These are phyloP conservation scores for Apiospora arundinis DNA, from an alignment of 2,329 filamentous ascomycete genomes.

Conservation along the genomic window DNA sequence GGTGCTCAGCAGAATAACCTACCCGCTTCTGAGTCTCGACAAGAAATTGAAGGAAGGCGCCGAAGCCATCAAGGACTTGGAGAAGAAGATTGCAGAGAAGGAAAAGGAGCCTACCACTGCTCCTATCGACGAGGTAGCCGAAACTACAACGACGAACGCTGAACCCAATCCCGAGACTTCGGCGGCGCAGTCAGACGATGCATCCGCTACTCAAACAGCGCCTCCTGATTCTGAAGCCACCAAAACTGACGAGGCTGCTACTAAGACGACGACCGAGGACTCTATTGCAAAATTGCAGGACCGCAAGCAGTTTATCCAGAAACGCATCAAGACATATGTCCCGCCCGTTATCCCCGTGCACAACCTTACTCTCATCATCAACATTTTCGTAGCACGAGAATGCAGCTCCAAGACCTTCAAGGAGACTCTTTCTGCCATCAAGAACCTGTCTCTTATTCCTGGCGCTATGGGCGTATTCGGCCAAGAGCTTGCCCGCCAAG, in stretches of 20 bases:
- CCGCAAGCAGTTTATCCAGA: conserved; percentile 50
- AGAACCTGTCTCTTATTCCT: conserved; percentile 92
- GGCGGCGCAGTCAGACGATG: conserved; percentile 24
- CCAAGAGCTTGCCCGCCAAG: conserved; percentile 88
- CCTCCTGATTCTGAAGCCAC: conserved; percentile 25
- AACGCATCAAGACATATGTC: conserved; percentile 66
- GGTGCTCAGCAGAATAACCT: conserved; percentile 85
- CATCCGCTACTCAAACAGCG: conserved; percentile 26
- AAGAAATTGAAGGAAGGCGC: conserved; percentile 62
- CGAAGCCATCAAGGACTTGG: conserved; percentile 45
- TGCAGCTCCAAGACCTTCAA: conserved; percentile 98
- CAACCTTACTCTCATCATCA: conserved; percentile 92
- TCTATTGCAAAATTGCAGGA: conserved; percentile 43
- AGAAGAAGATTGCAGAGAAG: conserved; percentile 44
- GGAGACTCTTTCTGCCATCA: conserved; percentile 97
- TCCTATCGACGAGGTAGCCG: conserved; percentile 27
- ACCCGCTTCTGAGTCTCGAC: conserved; percentile 81
- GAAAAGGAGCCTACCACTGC: conserved; percentile 35
- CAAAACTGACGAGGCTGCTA: conserved; percentile 27
- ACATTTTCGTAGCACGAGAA: conserved; percentile 93
- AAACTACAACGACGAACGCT: conserved; percentile 8
- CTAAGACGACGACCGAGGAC: conserved; percentile 32
- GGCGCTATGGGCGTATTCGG: conserved; percentile 90
- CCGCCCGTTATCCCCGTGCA: conserved; percentile 86
- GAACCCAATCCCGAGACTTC: conserved; percentile 19